Conservation (phyloP, 1,139 yeast genomes). For the Suhomyces anneliseae region DNA sequence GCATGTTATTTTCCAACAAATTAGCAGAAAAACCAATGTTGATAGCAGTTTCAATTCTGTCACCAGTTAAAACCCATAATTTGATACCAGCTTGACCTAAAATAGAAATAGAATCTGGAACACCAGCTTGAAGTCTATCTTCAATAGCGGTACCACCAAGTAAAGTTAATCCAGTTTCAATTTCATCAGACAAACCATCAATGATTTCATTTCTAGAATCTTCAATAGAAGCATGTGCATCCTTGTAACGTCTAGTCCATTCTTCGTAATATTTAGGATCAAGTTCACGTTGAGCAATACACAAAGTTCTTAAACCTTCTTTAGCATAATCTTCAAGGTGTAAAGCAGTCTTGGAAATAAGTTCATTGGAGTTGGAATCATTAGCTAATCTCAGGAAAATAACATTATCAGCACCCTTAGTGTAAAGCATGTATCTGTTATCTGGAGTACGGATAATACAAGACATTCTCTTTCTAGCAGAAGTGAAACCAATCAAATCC, state of each 20-base stretch:
- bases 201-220: constrained; percentile 75
- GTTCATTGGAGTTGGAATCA: constrained; percentile 33
- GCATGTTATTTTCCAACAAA: constrained; percentile 82
- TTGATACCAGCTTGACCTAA: constrained; percentile 90
- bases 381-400: constrained; percentile 69
- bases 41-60: constrained; percentile 95
- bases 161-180: constrained; percentile 70
- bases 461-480: constrained; percentile 83
- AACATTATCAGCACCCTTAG: constrained; percentile 95
- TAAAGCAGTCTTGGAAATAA: constrained; percentile 62
- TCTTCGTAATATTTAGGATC: constrained; percentile 57
- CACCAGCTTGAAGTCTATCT: constrained; percentile 93
- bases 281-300: constrained; percentile 82
- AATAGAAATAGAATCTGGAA: constrained; percentile 86
- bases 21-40: constrained; percentile 97
- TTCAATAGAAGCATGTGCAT: constrained; percentile 70
- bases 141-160: constrained; percentile 98
- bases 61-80: constrained; percentile 97
- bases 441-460: constrained; percentile 49
- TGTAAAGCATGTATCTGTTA: constrained; percentile 57
- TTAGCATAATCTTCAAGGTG: constrained; percentile 93
- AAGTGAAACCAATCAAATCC: constrained; percentile 80
- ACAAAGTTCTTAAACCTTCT: constrained; percentile 92
- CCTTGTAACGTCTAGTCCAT: constrained; percentile 72
- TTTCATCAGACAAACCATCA: constrained; percentile 75